These are phyloP conservation scores for Colletotrichum brevisporum DNA, from an alignment of 2,329 filamentous ascomycete species.

Conservation along the genomic window DNA sequence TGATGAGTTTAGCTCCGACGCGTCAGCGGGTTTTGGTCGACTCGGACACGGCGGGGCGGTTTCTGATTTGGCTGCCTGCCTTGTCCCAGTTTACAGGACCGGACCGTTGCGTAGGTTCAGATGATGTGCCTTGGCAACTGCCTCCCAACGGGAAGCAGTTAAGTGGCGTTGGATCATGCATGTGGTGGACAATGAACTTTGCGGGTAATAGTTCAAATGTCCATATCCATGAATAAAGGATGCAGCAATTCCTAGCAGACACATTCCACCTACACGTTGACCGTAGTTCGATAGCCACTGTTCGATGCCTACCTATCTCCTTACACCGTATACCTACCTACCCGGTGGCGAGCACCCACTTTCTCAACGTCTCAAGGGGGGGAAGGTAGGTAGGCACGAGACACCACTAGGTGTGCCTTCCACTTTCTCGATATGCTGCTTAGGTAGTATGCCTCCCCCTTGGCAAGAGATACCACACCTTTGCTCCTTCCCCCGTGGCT, in stretches of 20 bases:
- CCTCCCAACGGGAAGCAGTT: no score
- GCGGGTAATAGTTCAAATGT: no score
- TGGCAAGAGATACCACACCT: neutral
- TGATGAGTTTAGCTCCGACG: neutral
- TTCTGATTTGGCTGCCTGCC: no score
- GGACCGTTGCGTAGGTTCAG: no score
- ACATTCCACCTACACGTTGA: no score
- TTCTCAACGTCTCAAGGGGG: neutral
- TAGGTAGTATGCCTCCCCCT: neutral
- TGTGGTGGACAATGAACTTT: no score
- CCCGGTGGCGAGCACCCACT: neutral
- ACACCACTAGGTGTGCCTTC: neutral
- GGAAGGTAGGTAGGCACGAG: neutral
- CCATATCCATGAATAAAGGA: no score
- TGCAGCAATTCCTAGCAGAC: no score
- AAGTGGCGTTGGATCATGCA: no score
- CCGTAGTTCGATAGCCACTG: neutral
- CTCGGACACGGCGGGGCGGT: no score
- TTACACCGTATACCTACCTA: neutral
- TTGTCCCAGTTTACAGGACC: no score
- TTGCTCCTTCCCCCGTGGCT: neutral
- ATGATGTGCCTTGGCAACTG: no score
- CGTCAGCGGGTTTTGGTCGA: neutral
- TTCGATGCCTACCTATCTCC: neutral
- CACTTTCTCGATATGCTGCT: constrained; percentile 2